phyloP scores from a whole-genome alignment of 140 eudicot species.

The Artemisia princeps region DNA sequence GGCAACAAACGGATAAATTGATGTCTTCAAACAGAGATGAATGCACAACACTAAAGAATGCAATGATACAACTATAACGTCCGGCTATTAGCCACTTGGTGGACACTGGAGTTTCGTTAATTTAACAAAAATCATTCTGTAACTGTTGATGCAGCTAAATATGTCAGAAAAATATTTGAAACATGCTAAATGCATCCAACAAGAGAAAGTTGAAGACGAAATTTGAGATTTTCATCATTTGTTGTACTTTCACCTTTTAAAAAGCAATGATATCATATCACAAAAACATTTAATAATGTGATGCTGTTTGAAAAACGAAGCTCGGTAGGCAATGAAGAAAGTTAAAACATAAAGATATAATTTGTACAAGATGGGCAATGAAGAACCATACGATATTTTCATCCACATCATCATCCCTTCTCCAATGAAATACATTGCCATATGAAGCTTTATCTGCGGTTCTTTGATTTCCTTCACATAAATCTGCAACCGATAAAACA shows the following conservation, averaged over 20 bases:
- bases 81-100: background rate
- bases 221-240: background rate
- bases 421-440: slow-evolving; percentile 19
- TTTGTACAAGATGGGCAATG: background rate
- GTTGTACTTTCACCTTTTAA: background rate
- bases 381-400: slow-evolving; percentile 35
- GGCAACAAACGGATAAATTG: background rate
- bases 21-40: background rate
- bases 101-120: background rate
- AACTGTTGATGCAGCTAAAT: background rate
- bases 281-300: background rate
- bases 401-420: slow-evolving; percentile 22
- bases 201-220: slow-evolving; percentile 1
- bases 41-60: background rate
- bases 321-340: background rate
- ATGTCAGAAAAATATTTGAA: background rate
- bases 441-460: slow-evolving; percentile 25
- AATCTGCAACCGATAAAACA: slow-evolving; percentile 29
- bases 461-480: slow-evolving; percentile 42
- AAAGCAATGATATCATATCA: background rate
- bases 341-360: background rate
- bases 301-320: background rate
- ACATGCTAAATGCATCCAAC: background rate
- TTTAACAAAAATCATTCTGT: background rate
- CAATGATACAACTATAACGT: background rate